Evolutionary conservation across 2,329 filamentous ascomycete species (phyloP).

Genomic region (Cadophora sp.): DNA sequence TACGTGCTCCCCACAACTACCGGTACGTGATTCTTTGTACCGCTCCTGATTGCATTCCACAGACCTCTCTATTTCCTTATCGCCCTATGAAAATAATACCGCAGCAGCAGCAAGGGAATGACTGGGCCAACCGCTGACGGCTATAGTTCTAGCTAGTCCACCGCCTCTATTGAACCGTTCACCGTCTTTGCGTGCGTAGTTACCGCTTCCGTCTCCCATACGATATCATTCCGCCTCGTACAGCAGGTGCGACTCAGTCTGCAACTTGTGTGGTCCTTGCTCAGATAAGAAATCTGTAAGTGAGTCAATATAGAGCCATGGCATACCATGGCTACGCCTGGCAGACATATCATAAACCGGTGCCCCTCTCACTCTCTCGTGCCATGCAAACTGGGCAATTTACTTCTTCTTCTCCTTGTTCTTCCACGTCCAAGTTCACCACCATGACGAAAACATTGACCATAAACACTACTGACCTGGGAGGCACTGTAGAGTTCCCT

Average conservation of each 20-base stretch:
- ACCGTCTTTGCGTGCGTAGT: slow-evolving; percentile 4
- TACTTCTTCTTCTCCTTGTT: slow-evolving; percentile 10
- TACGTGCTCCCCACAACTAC: slow-evolving; percentile 18
- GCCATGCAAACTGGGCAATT: not conserved
- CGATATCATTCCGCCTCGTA: slow-evolving; percentile 20
- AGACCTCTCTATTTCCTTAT: slow-evolving; percentile 27
- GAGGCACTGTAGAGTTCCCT: slow-evolving; percentile 33
- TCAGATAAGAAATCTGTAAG: slow-evolving; percentile 21
- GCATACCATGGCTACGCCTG: not conserved
- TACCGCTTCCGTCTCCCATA: not conserved
- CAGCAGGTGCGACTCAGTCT: slow-evolving; percentile 22
- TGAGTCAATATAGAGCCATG: slow-evolving; percentile 19
- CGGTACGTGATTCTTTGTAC: slow-evolving; percentile 23
- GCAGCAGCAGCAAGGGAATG: slow-evolving; percentile 20
- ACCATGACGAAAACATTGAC: slow-evolving; percentile 36
- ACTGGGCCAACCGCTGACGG: slow-evolving; percentile 29
- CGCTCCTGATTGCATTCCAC: slow-evolving; percentile 27
- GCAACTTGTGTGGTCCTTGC: slow-evolving; percentile 19
- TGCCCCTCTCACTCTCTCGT: not conserved
- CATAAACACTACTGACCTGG: slow-evolving; percentile 37
- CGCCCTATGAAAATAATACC: slow-evolving; percentile 32
- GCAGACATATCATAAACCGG: slow-evolving; percentile 6
- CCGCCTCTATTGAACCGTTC: slow-evolving; percentile 23
- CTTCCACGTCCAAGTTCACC: slow-evolving; percentile 8
- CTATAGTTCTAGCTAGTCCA: slow-evolving; percentile 1